Conservation (phyloP, 2,329 filamentous ascomycete genomes). For the Diaporthe sp. region DNA sequence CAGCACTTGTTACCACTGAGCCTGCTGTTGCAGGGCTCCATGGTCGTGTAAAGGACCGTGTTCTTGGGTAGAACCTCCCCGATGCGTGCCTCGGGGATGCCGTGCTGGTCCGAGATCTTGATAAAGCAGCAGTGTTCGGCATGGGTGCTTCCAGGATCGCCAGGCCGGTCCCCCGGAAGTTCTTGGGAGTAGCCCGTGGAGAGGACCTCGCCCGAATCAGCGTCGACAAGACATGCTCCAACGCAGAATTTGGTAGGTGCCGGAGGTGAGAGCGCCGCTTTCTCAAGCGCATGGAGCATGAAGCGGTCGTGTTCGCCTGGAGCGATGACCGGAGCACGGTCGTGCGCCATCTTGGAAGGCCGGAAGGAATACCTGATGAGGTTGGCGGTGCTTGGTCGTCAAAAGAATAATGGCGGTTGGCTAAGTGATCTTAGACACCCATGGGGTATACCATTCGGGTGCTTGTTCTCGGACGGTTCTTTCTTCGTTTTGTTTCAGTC, state of each 20-base stretch:
- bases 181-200: conserved; percentile 59
- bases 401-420: too few relatives aligned
- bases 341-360: background rate
- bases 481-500: too few relatives aligned
- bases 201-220: conserved; percentile 52
- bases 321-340: conserved; percentile 43
- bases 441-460: too few relatives aligned
- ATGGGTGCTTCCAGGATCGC: conserved; percentile 56
- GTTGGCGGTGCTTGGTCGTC: too few relatives aligned
- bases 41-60: conserved; percentile 59
- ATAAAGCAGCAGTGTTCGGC: conserved; percentile 61
- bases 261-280: conserved; percentile 54
- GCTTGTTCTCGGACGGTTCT: too few relatives aligned
- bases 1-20: conserved; percentile 56
- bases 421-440: too few relatives aligned
- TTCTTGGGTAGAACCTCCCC: conserved; percentile 53
- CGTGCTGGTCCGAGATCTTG: conserved; percentile 55
- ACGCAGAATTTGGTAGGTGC: conserved; percentile 56
- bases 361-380: too few relatives aligned
- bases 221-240: conserved; percentile 57
- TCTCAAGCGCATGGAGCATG: conserved; percentile 55
- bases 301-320: conserved; percentile 52
- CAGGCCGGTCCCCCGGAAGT: conserved; percentile 52
- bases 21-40: conserved; percentile 60
- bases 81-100: conserved; percentile 53